Evolutionary conservation across 2,329 filamentous ascomycete genomes (phyloP).

Genomic region (Colletotrichum sp.): DNA sequence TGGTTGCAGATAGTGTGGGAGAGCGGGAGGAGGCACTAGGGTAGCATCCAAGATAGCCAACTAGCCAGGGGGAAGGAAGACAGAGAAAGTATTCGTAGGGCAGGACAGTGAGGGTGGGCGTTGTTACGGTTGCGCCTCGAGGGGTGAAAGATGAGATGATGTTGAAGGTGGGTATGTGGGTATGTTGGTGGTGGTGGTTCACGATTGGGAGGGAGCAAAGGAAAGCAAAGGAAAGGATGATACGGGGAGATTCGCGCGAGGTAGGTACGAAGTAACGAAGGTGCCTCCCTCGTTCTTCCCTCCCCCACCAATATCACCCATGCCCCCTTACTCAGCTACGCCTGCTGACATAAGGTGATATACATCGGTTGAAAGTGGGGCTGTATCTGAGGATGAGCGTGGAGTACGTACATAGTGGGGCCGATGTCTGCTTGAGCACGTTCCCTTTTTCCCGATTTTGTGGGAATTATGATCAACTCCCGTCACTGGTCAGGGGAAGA

Average conservation of each 20-base stretch:
- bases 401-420: not conserved
- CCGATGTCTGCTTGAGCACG: not conserved
- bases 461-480: slow-evolving; percentile 5
- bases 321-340: not conserved
- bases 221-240: not conserved
- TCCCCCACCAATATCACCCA: not conserved
- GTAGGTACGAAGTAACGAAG: not conserved
- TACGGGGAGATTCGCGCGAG: not conserved
- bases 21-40: not conserved
- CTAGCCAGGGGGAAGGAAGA: not conserved
- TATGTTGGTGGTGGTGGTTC: not conserved
- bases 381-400: not conserved
- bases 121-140: not conserved
- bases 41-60: not conserved
- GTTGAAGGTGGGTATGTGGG: not conserved
- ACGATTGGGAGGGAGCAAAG: not conserved
- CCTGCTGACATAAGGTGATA: not conserved
- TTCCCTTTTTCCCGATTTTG: not conserved
- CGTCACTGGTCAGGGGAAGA: not conserved
- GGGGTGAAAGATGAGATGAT: slow-evolving; percentile 9
- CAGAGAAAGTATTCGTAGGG: not conserved
- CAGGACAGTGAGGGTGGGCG: not conserved
- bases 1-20: slow-evolving; percentile 14
- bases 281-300: not conserved
- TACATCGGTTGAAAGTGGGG: not conserved